phyloP scores from a whole-genome alignment of 2,329 filamentous ascomycete genomes.

The Verticillium dahliae region DNA sequence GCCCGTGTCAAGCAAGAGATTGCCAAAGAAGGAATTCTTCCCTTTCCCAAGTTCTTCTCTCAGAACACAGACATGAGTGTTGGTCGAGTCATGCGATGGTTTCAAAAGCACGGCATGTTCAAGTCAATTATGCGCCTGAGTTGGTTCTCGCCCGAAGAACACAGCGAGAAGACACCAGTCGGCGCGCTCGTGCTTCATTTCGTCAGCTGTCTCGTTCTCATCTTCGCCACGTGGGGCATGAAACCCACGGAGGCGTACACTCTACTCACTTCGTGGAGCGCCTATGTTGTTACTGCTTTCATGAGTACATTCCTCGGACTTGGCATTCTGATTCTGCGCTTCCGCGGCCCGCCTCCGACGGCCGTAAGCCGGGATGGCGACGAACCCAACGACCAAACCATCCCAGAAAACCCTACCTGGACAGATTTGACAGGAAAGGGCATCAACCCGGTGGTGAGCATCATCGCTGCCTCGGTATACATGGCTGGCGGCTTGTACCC shows the following conservation, averaged over 20 bases:
- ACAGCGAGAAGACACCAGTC: slow-evolving; percentile 27
- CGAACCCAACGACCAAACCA: background rate
- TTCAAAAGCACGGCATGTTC: slow-evolving; percentile 22
- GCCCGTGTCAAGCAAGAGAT: slow-evolving; percentile 54
- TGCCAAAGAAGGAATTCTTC: slow-evolving; percentile 50
- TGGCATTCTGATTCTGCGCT: slow-evolving; percentile 27
- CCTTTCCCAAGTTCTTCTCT: slow-evolving; percentile 41
- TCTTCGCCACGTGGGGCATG: slow-evolving; percentile 24
- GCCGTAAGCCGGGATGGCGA: slow-evolving; percentile 6
- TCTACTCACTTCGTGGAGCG: slow-evolving; percentile 22
- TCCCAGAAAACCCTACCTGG: slow-evolving; percentile 16
- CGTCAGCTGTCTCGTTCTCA: slow-evolving; percentile 24
- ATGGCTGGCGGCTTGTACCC: slow-evolving; percentile 23
- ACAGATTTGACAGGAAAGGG: slow-evolving; percentile 21
- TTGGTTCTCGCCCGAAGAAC: slow-evolving; percentile 26
- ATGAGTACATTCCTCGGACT: slow-evolving; percentile 25
- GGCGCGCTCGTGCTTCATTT: slow-evolving; percentile 27
- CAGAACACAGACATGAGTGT: slow-evolving; percentile 26
- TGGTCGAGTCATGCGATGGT: slow-evolving; percentile 22
- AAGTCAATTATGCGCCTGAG: slow-evolving; percentile 16
- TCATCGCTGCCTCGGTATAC: slow-evolving; percentile 22
- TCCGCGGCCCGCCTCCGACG: slow-evolving; percentile 20
- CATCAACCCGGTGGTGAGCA: slow-evolving; percentile 22
- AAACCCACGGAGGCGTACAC: slow-evolving; percentile 18
- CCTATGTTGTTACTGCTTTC: slow-evolving; percentile 27